Conservation (phyloP, 2,329 filamentous ascomycete species). For the Exophiala sp. region DNA sequence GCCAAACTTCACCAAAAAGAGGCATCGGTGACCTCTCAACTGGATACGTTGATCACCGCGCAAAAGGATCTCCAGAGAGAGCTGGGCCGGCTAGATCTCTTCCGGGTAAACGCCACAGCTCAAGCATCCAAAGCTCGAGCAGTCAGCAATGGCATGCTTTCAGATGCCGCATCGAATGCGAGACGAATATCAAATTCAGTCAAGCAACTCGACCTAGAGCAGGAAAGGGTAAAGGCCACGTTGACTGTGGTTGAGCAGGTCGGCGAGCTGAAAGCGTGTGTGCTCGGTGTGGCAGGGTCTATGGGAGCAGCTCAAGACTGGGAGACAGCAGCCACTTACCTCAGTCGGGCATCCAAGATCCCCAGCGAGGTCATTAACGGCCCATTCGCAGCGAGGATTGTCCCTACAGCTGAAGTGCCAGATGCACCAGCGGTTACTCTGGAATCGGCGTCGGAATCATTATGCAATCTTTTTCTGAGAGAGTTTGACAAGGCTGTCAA, state of each 20-base stretch:
- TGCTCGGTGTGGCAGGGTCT: conserved; percentile 86
- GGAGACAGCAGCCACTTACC: conserved; percentile 91
- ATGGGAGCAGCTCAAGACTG: conserved; percentile 99
- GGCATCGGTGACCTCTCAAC: conserved; percentile 65
- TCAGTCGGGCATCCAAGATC: conserved; percentile 76
- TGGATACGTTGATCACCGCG: conserved; percentile 73
- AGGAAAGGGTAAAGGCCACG: conserved; percentile 85
- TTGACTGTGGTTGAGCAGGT: conserved; percentile 92
- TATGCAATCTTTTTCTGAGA: conserved; percentile 84
- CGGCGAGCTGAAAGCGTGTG: conserved; percentile 92
- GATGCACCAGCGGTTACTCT: conserved; percentile 85
- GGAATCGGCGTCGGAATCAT: conserved; percentile 78
- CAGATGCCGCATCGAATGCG: conserved; percentile 79
- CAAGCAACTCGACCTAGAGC: conserved; percentile 82
- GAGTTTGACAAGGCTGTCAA: conserved; percentile 91
- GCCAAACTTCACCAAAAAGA: conserved; percentile 73
- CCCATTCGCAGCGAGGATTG: conserved; percentile 83
- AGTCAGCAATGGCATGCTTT: conserved; percentile 88
- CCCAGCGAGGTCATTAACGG: conserved; percentile 77
- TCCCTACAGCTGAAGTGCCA: conserved; percentile 92
- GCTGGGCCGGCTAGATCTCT: conserved; percentile 78
- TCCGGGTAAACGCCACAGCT: conserved; percentile 81
- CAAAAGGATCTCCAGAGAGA: conserved; percentile 86
- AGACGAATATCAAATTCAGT: conserved; percentile 82
- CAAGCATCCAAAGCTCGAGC: conserved; percentile 79